A percentile compares a stretch with the other conserved stretches of the same genome.
These are phyloP conservation scores for Diplodia corticola DNA, from an alignment of 2,329 filamentous ascomycete species.

Conservation along the genomic window DNA sequence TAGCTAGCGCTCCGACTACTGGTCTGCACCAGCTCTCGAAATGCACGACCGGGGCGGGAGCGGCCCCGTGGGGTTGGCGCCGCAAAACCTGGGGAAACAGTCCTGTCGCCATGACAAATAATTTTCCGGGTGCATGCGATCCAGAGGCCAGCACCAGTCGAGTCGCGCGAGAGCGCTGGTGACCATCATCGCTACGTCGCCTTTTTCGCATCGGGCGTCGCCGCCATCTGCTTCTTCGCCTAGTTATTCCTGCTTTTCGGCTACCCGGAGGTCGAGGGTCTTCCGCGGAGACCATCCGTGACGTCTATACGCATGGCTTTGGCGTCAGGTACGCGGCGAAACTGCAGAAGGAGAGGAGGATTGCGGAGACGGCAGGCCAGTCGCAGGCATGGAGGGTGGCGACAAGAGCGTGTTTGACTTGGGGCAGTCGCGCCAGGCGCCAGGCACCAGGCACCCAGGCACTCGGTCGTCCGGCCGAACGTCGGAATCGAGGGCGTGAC, in stretches of 20 bases:
- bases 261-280: conserved; percentile 44
- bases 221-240: conserved; percentile 42
- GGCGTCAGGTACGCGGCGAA: conserved; percentile 36
- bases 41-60: neutral
- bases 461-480: neutral
- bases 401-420: neutral
- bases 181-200: conserved; percentile 41
- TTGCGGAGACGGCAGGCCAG: neutral
- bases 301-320: conserved; percentile 40
- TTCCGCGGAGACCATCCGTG: conserved; percentile 39
- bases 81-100: conserved; percentile 1
- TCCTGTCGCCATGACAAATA: neutral
- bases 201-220: conserved; percentile 38
- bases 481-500: neutral
- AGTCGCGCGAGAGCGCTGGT: conserved; percentile 35
- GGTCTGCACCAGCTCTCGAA: neutral
- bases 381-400: neutral
- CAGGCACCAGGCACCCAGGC: no score
- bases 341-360: conserved; percentile 12
- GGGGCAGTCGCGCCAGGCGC: neutral
- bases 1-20: neutral
- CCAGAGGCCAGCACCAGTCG: no score
- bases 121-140: neutral
- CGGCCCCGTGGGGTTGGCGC: neutral
- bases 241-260: conserved; percentile 42